These are phyloP conservation scores for Clonostachys rosea DNA, from an alignment of 2,329 filamentous ascomycete genomes.

Conservation along the genomic window DNA sequence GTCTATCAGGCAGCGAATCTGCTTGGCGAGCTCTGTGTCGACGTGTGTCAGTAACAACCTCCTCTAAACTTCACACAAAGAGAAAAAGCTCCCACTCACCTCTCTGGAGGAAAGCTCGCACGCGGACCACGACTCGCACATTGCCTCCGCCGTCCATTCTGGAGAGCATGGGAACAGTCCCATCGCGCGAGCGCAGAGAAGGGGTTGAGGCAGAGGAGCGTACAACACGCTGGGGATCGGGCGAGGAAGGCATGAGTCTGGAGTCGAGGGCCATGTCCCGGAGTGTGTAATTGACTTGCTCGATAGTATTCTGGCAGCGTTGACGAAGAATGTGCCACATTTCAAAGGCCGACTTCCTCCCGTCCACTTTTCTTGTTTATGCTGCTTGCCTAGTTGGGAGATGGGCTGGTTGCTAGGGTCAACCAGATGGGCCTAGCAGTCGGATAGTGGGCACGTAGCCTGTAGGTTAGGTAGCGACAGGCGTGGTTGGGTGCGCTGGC, in stretches of 20 bases:
- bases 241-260: constrained; percentile 34
- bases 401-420: background rate
- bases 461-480: too few species aligned
- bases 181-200: constrained; percentile 69
- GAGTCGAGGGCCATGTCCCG: constrained; percentile 34
- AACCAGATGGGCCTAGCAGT: background rate
- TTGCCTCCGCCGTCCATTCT: constrained; percentile 65
- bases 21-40: constrained; percentile 68
- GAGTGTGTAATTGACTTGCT: constrained; percentile 31
- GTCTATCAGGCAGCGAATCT: constrained; percentile 78
- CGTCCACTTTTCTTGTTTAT: background rate
- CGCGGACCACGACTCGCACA: constrained; percentile 77
- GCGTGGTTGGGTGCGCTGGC: too few species aligned
- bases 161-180: constrained; percentile 51
- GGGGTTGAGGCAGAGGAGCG: constrained; percentile 73
- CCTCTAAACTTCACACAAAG: constrained; percentile 2
- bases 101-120: constrained; percentile 73
- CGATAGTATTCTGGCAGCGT: constrained; percentile 31
- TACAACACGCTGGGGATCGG: constrained; percentile 25
- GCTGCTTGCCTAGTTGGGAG: background rate
- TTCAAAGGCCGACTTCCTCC: constrained; percentile 2
- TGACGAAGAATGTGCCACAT: constrained; percentile 34
- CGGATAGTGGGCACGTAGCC: too few species aligned
- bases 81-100: constrained; percentile 42
- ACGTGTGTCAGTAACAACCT: background rate